These are phyloP conservation scores for Mallotus repandus DNA, from an alignment of 441 rosid species.

Conservation along the genomic window DNA sequence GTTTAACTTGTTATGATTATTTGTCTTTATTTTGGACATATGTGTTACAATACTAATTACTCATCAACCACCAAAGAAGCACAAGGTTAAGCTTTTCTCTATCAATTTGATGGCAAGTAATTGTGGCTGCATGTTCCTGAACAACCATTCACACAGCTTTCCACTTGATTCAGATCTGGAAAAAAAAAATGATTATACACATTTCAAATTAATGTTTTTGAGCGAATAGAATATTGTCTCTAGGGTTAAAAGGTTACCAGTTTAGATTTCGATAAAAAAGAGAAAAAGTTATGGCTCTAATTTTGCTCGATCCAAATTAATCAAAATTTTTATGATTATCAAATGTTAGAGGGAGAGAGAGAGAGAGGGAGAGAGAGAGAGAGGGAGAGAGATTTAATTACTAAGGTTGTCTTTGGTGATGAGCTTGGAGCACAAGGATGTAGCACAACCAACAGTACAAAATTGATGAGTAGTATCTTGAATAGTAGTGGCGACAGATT, in stretches of 20 bases:
- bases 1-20: no score
- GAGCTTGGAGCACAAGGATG: constrained; percentile 11
- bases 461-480: neutral
- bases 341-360: no score
- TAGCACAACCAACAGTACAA: constrained; percentile 15
- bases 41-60: neutral
- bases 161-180: constrained; percentile 8
- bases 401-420: neutral
- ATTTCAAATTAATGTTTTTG: no score
- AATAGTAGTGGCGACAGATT: neutral
- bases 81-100: neutral
- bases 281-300: no score
- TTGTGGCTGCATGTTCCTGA: neutral
- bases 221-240: no score
- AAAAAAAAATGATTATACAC: no score
- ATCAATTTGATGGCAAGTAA: neutral
- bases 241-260: no score
- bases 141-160: constrained; percentile 1
- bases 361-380: no score
- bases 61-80: neutral
- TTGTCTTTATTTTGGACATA: neutral
- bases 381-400: neutral
- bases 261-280: no score
- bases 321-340: no score
- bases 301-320: no score